Base-by-base conservation (phyloP, 495 filamentous ascomycete genomes). In the Tuber indicum region DNA sequence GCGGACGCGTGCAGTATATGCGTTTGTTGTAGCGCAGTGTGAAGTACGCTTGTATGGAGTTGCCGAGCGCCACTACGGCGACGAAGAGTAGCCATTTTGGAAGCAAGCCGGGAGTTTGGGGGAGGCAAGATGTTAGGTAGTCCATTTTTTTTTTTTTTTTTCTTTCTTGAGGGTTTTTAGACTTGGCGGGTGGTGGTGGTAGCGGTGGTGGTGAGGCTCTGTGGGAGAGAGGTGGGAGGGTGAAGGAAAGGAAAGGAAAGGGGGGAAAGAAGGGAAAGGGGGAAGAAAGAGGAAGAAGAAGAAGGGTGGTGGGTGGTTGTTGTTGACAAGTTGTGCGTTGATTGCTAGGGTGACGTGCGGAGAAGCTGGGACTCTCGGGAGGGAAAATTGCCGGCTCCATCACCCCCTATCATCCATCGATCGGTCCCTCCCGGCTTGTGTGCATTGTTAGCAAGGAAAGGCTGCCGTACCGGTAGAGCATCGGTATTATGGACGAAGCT, bases 31-130 rank as follows among this genome's bases (percentile, higher is more conserved):
- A 93, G 82, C 88, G 84, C 14, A 92, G 85, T 6, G 93, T 95
- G 32, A 84, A 73, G 86, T 94, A 96, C 83, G 92, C 89, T 86
- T 97, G 94, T 80, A 94, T 78, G 39, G 89, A 90, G 87, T 98
- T 98, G 81, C 88, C 90, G 72, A 93, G 85, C 75, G 95, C 91
- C 72, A 95, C 87, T 70, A 92, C 82, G 71, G 92, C 92, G 80
- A 95, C 90, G 72, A 92, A 84, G 69, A 91, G 84, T 9, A 92
- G 89, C 90, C 90, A 92, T 82, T 89, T 89, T 70, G 91, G 91
- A 45, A 92, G 86, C 21, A 88, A 79, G 19, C 91, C 91, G 75
- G 88, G 86, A 58, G 87, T 85, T 71, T 87, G 87, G 26, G 89
- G 89, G 6, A 91, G 86, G 76, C 81, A 85, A 52, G 80, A 74